Evolutionary conservation across 129 eudicot species (phyloP).

Genomic region (Artemisia argyi): DNA sequence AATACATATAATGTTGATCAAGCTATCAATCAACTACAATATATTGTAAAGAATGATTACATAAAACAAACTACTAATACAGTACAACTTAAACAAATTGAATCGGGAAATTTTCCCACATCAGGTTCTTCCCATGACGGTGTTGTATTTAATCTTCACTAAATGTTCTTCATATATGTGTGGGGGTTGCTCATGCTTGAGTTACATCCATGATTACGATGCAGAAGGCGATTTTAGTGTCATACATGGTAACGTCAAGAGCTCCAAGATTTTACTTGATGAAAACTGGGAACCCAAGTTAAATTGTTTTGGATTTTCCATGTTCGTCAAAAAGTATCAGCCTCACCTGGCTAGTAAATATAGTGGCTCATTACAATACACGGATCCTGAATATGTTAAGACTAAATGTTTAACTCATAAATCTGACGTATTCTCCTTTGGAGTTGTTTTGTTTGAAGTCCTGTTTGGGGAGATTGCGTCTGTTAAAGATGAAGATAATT

Average conservation of each 20-base stretch:
- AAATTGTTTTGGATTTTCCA: neutral
- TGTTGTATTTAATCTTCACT: too few relatives aligned
- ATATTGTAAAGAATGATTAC: conserved; percentile 20
- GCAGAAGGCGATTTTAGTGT: neutral
- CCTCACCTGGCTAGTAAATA: neutral
- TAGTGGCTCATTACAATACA: neutral
- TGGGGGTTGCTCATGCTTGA: neutral
- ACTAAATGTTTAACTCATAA: neutral
- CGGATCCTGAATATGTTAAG: neutral
- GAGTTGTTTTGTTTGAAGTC: neutral
- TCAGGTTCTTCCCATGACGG: neutral
- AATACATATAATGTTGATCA: conserved; percentile 3
- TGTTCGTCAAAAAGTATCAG: neutral
- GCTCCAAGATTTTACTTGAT: neutral
- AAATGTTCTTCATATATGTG: too few relatives aligned
- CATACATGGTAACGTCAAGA: neutral
- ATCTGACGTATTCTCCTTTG: neutral
- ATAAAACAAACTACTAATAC: conserved; percentile 1
- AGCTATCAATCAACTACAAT: conserved; percentile 20
- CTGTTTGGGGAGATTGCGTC: neutral
- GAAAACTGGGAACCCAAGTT: neutral
- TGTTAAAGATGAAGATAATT: neutral
- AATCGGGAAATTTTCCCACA: neutral
- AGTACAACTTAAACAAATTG: conserved; percentile 14
- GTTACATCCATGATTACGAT: neutral